Conservation (phyloP, 805 yeast genomes). For the Barnettozyma siamensis region DNA sequence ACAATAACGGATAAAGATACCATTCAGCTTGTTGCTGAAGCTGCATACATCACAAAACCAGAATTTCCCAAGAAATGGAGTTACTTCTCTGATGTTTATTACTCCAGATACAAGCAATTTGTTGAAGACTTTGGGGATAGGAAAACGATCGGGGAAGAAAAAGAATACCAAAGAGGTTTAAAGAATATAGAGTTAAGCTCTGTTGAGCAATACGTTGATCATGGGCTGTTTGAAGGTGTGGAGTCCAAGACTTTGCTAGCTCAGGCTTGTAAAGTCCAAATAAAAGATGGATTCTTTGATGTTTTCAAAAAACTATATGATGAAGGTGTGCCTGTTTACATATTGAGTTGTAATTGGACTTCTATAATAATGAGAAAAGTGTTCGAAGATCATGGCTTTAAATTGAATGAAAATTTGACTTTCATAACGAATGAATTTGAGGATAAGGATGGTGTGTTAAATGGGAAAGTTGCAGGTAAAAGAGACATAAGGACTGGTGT, state of each 20-base stretch:
- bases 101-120: slow-evolving; percentile 31
- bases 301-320: slow-evolving; percentile 22
- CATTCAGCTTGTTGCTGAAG: slow-evolving; percentile 41
- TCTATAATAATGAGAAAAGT: slow-evolving; percentile 36
- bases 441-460: slow-evolving; percentile 24
- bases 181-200: slow-evolving; percentile 43
- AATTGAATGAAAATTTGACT: slow-evolving; percentile 17
- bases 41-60: slow-evolving; percentile 37
- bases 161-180: slow-evolving; percentile 40
- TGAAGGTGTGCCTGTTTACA: slow-evolving; percentile 31
- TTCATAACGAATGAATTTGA: slow-evolving; percentile 50
- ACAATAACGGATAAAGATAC: slow-evolving; percentile 56
- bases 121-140: slow-evolving; percentile 26
- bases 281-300: slow-evolving; percentile 70
- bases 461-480: slow-evolving; percentile 22
- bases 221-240: slow-evolving; percentile 39
- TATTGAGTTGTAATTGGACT: slow-evolving; percentile 64
- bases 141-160: slow-evolving; percentile 35
- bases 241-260: slow-evolving; percentile 25
- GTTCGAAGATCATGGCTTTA: slow-evolving; percentile 21
- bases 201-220: slow-evolving; percentile 34
- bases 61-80: slow-evolving; percentile 33
- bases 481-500: slow-evolving; percentile 43
- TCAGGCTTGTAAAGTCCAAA: slow-evolving; percentile 38
- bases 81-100: slow-evolving; percentile 40